Conservation (phyloP, 371 early-diverging fungal species). For the Mortierella sp. region DNA sequence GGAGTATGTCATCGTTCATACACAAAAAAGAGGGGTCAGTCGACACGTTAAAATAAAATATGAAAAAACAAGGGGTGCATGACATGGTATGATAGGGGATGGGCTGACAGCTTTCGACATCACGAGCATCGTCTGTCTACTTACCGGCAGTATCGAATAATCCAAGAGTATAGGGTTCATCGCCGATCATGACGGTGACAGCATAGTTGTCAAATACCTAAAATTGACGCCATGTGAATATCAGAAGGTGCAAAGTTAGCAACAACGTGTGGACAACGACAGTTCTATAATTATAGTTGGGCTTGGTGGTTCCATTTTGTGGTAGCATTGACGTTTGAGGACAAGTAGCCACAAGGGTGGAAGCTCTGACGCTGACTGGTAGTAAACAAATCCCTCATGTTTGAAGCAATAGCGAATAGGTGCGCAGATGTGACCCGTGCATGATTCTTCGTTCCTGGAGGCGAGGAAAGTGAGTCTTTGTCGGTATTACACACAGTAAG, state of each 20-base stretch:
- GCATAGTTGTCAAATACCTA: constrained; percentile 99
- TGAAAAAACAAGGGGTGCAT: constrained; percentile 26
- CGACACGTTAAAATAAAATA: constrained; percentile 8
- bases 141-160: constrained; percentile 97
- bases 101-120: background rate
- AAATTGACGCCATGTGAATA: background rate
- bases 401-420: too few relatives aligned
- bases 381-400: background rate
- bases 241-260: background rate
- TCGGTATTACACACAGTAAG: too few relatives aligned
- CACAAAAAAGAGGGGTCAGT: constrained; percentile 18
- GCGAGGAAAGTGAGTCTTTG: too few relatives aligned
- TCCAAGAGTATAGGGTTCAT: constrained; percentile 91
- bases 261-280: background rate
- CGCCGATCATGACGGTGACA: constrained; percentile 98
- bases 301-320: background rate
- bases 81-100: constrained; percentile 17
- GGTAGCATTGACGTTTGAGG: background rate
- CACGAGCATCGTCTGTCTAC: constrained; percentile 12
- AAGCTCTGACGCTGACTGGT: too few relatives aligned
- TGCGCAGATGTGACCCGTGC: too few relatives aligned
- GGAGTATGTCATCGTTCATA: constrained; percentile 9
- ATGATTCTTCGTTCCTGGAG: too few relatives aligned
- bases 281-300: background rate
- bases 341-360: background rate